A percentile compares a stretch with the other conserved stretches of the same genome.
Evolutionary conservation across 768 basidiomycete genomes (phyloP).

Genomic region (Phylloporus sp.): DNA sequence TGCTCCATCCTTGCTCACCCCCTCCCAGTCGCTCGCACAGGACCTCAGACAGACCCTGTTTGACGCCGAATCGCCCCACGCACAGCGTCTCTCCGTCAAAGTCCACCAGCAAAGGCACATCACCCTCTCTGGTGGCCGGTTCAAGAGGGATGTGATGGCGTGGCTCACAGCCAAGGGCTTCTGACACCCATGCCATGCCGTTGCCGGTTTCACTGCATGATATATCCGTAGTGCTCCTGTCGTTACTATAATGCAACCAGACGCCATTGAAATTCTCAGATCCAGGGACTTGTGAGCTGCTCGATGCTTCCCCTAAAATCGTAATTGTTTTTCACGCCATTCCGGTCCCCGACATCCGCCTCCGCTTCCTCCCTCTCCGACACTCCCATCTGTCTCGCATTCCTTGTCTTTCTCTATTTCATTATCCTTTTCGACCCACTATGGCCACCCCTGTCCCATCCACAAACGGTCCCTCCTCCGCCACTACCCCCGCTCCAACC

Average conservation of each 20-base stretch:
- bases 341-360: slow-evolving; percentile 6
- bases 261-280: not conserved
- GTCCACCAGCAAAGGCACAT: slow-evolving; percentile 48
- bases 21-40: slow-evolving; percentile 48
- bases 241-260: slow-evolving; percentile 5
- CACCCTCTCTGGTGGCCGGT: slow-evolving; percentile 55
- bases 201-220: slow-evolving; percentile 12
- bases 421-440: not conserved
- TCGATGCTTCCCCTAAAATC: not conserved
- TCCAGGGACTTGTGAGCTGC: not conserved
- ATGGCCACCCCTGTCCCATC: slow-evolving; percentile 17
- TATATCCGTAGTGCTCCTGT: slow-evolving; percentile 7
- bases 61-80: slow-evolving; percentile 39
- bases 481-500: slow-evolving; percentile 37
- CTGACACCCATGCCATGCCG: slow-evolving; percentile 28
- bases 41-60: slow-evolving; percentile 55
- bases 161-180: slow-evolving; percentile 68
- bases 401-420: not conserved
- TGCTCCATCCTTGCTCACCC: not conserved
- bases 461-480: slow-evolving; percentile 3
- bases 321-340: not conserved
- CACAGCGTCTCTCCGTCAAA: slow-evolving; percentile 45
- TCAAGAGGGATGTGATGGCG: slow-evolving; percentile 54
- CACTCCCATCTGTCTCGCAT: not conserved
- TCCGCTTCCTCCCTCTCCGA: not conserved